A percentile compares a stretch with the other conserved stretches of the same genome.
Evolutionary conservation across 352 stramenopile species (phyloP).

Genomic region (Phytophthora pseudosyringae): DNA sequence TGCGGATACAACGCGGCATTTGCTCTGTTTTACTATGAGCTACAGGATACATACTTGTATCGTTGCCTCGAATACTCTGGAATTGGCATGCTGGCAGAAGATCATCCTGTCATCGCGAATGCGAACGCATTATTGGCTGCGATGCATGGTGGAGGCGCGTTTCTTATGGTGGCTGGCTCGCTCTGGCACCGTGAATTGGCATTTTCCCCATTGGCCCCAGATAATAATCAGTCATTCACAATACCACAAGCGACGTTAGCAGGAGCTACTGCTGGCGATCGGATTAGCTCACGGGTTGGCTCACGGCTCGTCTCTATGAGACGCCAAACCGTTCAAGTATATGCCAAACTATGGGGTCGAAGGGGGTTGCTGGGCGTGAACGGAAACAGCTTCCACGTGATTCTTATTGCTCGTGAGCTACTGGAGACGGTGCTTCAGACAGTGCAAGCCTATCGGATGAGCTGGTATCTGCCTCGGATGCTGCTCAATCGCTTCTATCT

Average conservation of each 20-base stretch:
- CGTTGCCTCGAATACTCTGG: constrained; percentile 2
- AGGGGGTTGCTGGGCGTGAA: constrained; percentile 28
- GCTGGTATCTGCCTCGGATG: constrained; percentile 23
- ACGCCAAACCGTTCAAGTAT: constrained; percentile 7
- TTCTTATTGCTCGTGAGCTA: constrained; percentile 28
- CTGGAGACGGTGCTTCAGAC: constrained; percentile 40
- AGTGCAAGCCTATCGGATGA: constrained; percentile 45
- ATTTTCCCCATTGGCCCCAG: not conserved
- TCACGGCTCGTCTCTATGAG: constrained; percentile 6
- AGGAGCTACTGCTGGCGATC: not conserved
- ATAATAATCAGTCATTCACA: not conserved
- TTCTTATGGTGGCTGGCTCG: not conserved
- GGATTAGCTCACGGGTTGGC: not conserved
- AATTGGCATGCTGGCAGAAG: not conserved
- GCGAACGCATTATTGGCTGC: not conserved
- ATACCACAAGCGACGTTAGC: not conserved
- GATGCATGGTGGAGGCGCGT: not conserved
- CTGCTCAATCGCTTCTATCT: constrained; percentile 38
- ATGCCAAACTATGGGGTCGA: constrained; percentile 14
- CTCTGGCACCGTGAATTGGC: not conserved
- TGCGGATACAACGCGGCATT: not conserved
- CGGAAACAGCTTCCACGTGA: constrained; percentile 25
- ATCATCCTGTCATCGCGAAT: constrained; percentile 1
- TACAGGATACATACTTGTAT: not conserved
- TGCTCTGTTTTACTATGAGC: not conserved